Evolutionary conservation across 2,329 filamentous ascomycete species (phyloP), one percentile per base, ranked within the genome.

Genomic region (Chrysoporthe puriensis): DNA sequence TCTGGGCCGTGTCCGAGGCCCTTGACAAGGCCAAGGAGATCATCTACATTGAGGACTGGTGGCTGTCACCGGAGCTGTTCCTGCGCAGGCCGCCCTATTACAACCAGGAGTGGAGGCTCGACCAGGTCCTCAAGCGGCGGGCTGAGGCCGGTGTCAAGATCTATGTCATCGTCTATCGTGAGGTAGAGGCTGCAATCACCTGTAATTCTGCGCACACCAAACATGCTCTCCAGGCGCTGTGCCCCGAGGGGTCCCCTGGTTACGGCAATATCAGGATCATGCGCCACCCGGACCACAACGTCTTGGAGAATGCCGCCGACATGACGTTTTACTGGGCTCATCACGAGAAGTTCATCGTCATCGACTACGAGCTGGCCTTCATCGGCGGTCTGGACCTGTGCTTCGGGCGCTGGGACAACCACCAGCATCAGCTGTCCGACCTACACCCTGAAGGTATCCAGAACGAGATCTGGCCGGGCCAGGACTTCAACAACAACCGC

Each of bases 271-370:
- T 99, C 76, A 87, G 84, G 46, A 84, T 97, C 63, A 91, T 96
- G 87, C 88, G 95, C 42, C 95, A 98, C 79, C 95, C 95, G 0
- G 95, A 98, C 77, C 95, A 98, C 80, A 97, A 97, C 71, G 87
- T 97, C 2, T 88, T 98, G 62, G 94, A 97, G 74, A 97, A 97
- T 74, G 92, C 91, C 2, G 92, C 92, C 42, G 95, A 98, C 73
- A 96, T 97, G 92, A 97, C 94, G 0, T 93, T 97, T 75, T 97
- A 97, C 81, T 98, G 95, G 89, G 96, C 96, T 0, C 96, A 99
- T 76, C 96, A 99, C 77, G 96, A 99, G 75, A 99, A 99, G 77
- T 96, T 97, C 76, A 91, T 98, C 65, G 92, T 99, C 21, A 91
- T 98, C 64, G 96, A 98, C 79, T 97, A 97, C 75, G 86, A 90